These are phyloP conservation scores for Anisodus tanguticus DNA, from an alignment of 257 asterid species.

Conservation along the genomic window DNA sequence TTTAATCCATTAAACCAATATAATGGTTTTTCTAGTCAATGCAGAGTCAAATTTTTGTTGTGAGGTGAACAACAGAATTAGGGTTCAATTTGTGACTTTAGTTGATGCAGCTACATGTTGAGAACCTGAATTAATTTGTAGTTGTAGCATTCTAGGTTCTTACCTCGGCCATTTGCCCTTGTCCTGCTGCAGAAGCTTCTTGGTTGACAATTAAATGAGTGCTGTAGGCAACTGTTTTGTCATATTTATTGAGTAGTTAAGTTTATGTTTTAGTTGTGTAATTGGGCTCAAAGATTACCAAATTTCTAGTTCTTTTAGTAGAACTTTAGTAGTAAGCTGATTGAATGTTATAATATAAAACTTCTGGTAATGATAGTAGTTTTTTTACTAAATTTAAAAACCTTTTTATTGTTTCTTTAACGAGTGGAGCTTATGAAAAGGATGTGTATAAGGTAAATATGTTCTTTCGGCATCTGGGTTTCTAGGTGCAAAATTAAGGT, in stretches of 20 bases:
- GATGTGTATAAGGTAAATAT: too few relatives aligned
- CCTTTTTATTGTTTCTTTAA: neutral
- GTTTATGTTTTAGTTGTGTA: neutral
- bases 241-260: neutral
- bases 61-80: neutral
- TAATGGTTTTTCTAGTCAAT: conserved; percentile 28
- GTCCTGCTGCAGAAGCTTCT: neutral
- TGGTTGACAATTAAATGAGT: neutral
- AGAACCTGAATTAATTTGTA: neutral
- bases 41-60: conserved; percentile 43
- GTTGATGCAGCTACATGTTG: neutral
- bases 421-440: neutral
- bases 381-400: neutral
- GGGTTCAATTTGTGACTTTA: conserved; percentile 7
- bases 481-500: neutral
- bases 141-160: conserved; percentile 19
- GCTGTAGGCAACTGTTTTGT: conserved; percentile 7
- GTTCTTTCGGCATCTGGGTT: neutral
- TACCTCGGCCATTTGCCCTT: neutral
- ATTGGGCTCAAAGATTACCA: neutral
- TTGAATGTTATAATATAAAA: neutral
- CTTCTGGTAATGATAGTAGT: neutral
- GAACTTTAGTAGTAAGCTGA: neutral
- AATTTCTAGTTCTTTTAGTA: neutral
- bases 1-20: conserved; percentile 30